Conservation (phyloP, 768 basidiomycete species). For the Coprinopsis strossmayeri region DNA sequence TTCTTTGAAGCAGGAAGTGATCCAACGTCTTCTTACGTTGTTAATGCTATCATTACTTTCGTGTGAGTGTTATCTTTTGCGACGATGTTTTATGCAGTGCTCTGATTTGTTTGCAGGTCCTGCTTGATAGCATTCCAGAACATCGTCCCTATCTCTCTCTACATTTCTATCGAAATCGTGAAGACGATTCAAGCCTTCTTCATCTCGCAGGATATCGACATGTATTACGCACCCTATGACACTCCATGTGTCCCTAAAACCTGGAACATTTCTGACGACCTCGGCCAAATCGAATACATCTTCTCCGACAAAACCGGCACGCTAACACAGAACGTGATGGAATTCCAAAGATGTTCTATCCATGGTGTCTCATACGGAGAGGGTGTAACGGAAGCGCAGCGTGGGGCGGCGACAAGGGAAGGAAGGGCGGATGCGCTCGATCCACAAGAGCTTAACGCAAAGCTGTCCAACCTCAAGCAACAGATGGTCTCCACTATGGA, state of each 20-base stretch:
- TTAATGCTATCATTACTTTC: constrained; percentile 86
- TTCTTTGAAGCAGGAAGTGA: constrained; percentile 67
- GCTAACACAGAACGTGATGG: constrained; percentile 97
- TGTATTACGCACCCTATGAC: constrained; percentile 88
- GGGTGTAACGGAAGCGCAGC: constrained; percentile 91
- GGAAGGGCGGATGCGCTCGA: constrained; percentile 61
- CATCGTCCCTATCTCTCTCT: constrained; percentile 91
- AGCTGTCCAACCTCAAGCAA: constrained; percentile 59
- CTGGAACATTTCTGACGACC: constrained; percentile 98
- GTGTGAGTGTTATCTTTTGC: constrained; percentile 49
- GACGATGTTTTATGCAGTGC: neutral
- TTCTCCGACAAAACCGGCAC: constrained; percentile 94
- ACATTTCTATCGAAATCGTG: constrained; percentile 97
- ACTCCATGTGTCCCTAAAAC: constrained; percentile 91
- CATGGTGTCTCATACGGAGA: constrained; percentile 84
- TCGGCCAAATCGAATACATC: constrained; percentile 95
- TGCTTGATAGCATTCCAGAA: constrained; percentile 96
- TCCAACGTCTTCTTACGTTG: constrained; percentile 48
- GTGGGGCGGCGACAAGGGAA: constrained; percentile 82
- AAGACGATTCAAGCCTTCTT: constrained; percentile 97
- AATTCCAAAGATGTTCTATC: constrained; percentile 94
- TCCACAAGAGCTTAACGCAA: constrained; percentile 63
- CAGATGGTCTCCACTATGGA: constrained; percentile 74
- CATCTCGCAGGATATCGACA: constrained; percentile 92
- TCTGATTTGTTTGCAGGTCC: constrained; percentile 44